Evolutionary conservation across 1,139 yeast genomes (phyloP).

Genomic region (Debaryomyces sp.): DNA sequence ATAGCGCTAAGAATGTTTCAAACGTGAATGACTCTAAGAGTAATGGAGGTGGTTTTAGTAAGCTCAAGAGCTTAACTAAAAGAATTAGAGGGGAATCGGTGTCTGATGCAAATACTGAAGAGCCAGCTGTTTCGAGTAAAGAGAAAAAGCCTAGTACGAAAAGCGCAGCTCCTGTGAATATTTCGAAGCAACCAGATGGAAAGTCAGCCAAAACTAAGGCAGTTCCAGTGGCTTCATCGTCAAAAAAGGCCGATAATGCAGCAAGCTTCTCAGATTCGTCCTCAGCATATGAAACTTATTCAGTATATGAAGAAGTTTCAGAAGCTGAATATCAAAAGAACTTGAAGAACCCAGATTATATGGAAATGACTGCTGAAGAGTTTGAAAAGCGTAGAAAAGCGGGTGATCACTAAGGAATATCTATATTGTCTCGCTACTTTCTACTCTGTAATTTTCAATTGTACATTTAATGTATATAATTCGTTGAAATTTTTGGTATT

Average conservation of each 20-base stretch:
- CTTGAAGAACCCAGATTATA: slow-evolving; percentile 51
- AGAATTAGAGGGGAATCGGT: slow-evolving; percentile 14
- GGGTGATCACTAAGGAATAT: not conserved
- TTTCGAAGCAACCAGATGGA: slow-evolving; percentile 15
- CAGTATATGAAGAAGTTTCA: slow-evolving; percentile 55
- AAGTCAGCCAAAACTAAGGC: slow-evolving; percentile 1
- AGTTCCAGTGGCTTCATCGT: not conserved
- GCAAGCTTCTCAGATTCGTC: slow-evolving; percentile 16
- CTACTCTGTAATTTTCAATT: not conserved
- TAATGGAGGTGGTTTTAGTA: slow-evolving; percentile 24
- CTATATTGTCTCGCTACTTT: not conserved
- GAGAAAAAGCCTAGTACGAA: not conserved
- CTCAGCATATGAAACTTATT: slow-evolving; percentile 35
- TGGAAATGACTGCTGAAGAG: slow-evolving; percentile 46
- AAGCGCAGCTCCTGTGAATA: slow-evolving; percentile 5
- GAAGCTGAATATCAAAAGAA: slow-evolving; percentile 49
- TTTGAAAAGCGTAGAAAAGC: slow-evolving; percentile 19
- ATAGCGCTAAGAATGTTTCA: slow-evolving; percentile 8
- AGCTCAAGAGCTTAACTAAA: slow-evolving; percentile 27
- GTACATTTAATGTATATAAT: slow-evolving; percentile 3
- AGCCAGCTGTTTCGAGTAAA: not conserved
- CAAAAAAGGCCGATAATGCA: slow-evolving; percentile 1
- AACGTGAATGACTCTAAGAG: slow-evolving; percentile 12
- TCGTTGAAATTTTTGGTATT: not conserved
- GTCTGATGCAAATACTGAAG: slow-evolving; percentile 3